Evolutionary conservation across 441 rosid genomes (phyloP).

Genomic region (Erodium chrysanthum): DNA sequence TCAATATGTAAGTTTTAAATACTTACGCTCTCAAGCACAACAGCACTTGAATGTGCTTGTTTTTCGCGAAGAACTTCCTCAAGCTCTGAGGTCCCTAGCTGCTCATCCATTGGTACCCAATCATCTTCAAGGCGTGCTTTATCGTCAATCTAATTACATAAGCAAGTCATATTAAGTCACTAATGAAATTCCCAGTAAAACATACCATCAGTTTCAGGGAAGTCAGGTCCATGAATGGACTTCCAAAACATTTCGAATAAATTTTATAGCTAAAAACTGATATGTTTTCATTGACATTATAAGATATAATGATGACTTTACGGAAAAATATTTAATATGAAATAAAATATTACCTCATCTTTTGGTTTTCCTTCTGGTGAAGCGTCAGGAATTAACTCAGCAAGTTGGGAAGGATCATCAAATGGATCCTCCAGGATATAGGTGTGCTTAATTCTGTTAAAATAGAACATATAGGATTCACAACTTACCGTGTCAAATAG

Average conservation of each 20-base stretch:
- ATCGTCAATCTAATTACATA: constrained; percentile 42
- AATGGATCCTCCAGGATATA: constrained; percentile 79
- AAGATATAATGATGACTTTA: not conserved
- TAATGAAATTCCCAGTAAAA: not conserved
- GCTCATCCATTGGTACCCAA: constrained; percentile 96
- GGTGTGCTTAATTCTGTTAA: constrained; percentile 69
- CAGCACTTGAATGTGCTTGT: constrained; percentile 90
- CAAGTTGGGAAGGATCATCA: constrained; percentile 70
- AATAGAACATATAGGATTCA: not conserved
- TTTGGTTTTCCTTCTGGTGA: constrained; percentile 94
- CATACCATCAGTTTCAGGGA: not conserved
- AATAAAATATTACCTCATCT: constrained; percentile 52
- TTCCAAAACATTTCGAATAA: not conserved
- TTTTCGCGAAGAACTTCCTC: constrained; percentile 71
- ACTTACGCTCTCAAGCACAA: constrained; percentile 94
- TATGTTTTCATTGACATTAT: not conserved
- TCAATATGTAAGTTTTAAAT: constrained; percentile 8
- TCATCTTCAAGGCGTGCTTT: constrained; percentile 93
- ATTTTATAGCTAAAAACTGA: not conserved
- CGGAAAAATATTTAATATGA: not conserved
- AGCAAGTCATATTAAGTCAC: not conserved
- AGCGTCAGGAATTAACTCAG: constrained; percentile 68
- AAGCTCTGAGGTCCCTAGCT: constrained; percentile 51
- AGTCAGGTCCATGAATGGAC: not conserved
- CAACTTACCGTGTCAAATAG: not conserved